Percentiles rank a stretch among this genome's conserved stretches.
Evolutionary conservation across 2,329 filamentous ascomycete species (phyloP).

Genomic region (Pseudocercospora eumusae): DNA sequence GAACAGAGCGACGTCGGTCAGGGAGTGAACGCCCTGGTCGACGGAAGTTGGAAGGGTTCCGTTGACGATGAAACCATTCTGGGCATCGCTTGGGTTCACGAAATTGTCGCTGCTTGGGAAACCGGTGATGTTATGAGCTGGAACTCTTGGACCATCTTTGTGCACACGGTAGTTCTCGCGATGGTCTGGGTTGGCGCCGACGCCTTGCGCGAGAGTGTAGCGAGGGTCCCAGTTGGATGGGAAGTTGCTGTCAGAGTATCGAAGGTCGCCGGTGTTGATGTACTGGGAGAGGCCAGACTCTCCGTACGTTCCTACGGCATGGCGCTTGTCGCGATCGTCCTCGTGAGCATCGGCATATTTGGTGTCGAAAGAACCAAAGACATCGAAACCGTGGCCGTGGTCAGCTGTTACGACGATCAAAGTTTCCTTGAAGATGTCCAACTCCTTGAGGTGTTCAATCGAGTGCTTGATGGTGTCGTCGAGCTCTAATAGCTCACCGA

Average conservation of each 20-base stretch:
- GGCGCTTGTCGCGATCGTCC: slow-evolving; percentile 70
- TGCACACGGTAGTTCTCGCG: slow-evolving; percentile 74
- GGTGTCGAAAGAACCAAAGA: slow-evolving; percentile 80
- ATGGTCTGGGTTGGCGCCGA: slow-evolving; percentile 71
- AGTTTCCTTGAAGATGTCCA: slow-evolving; percentile 71
- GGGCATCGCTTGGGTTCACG: slow-evolving; percentile 67
- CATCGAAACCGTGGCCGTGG: slow-evolving; percentile 86
- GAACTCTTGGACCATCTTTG: slow-evolving; percentile 63
- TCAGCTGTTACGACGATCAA: slow-evolving; percentile 81
- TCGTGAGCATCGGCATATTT: slow-evolving; percentile 68
- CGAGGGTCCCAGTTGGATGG: slow-evolving; percentile 82
- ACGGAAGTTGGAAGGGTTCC: slow-evolving; percentile 68
- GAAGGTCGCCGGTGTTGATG: slow-evolving; percentile 60
- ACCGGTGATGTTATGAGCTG: slow-evolving; percentile 59
- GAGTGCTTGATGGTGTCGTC: slow-evolving; percentile 81
- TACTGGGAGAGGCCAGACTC: slow-evolving; percentile 76
- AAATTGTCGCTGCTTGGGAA: slow-evolving; percentile 57
- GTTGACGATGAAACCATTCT: slow-evolving; percentile 70
- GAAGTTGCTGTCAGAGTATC: slow-evolving; percentile 73
- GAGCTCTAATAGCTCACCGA: slow-evolving; percentile 81
- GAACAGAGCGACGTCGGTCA: slow-evolving; percentile 78
- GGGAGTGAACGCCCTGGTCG: slow-evolving; percentile 70
- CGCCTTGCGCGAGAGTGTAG: slow-evolving; percentile 74
- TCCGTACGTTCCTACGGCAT: slow-evolving; percentile 72
- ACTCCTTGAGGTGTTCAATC: slow-evolving; percentile 65